Base-by-base conservation (phyloP, 371 early-diverging fungal species). In the Lichtheimia ornata region DNA sequence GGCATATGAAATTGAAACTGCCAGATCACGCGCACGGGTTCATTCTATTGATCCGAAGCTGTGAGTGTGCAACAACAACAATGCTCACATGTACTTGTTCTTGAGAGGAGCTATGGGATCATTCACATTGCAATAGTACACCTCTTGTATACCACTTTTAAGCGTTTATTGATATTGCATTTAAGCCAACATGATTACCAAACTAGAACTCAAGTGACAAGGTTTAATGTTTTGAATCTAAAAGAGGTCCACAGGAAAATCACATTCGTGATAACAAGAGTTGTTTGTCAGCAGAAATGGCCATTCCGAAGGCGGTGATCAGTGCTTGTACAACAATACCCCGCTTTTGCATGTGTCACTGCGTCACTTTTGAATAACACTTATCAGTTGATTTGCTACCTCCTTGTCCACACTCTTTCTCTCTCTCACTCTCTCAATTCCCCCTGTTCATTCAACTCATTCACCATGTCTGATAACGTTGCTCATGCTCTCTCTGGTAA, bases 401-500 rank as follows among this genome's bases (percentile, higher is more conserved):
- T 35, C 35, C 35, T 47, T n/a, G 47, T 47, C 14, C 22, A 47
- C 22, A 1, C 47, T 47, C 15, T 25, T 50, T 63, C 43, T 54
- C 64, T 65, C 56, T 63, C n/a, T n/a, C n/a, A n/a, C 28, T 50
- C 61, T 63, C 41, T 42, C 28, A 50, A 42, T 44, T 22, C 35
- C 24, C 27, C 42, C 24, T 51, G 35, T 53, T 55, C 53, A 30
- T 53, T 61, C 35, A 50, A 50, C 54, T 40, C 18, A 11, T 28
- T 30, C 49, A 43, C 14, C 63, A 94, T 94, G 95, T 93, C 94
- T 66, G 95, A 96, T 80, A 92, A 92, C 84, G 90, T 94, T 61
- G 94, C 92, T 70, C 95, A 96, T 80, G 96, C 96, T 58, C 82
- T 95, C 13, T 58, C 62, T 41, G 56, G 61, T 64, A 59, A 57